These are phyloP conservation scores for Piloderma croceum DNA, from an alignment of 768 basidiomycete genomes.

Conservation along the genomic window DNA sequence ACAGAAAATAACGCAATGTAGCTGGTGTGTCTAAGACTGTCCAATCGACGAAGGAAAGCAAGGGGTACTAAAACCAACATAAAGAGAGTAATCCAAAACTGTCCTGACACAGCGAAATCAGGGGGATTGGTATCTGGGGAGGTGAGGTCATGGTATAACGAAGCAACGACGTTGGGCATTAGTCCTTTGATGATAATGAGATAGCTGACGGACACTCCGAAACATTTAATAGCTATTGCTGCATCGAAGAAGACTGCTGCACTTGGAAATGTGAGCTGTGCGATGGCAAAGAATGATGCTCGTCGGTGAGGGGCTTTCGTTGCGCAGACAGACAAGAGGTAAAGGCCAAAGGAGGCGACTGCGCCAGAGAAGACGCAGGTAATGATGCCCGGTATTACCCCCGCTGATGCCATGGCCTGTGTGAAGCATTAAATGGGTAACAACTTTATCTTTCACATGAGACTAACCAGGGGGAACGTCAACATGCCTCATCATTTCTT, in stretches of 20 bases:
- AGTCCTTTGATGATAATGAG: slow-evolving; percentile 90
- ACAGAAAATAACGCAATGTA: slow-evolving; percentile 90
- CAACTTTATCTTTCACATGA: slow-evolving; percentile 2
- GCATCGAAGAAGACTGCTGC: slow-evolving; percentile 88
- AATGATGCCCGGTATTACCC: slow-evolving; percentile 83
- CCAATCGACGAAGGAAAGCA: slow-evolving; percentile 74
- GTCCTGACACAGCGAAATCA: slow-evolving; percentile 67
- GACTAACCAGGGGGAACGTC: slow-evolving; percentile 73
- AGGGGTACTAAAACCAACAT: slow-evolving; percentile 77
- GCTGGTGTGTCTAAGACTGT: slow-evolving; percentile 86
- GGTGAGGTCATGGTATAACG: slow-evolving; percentile 74
- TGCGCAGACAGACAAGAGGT: slow-evolving; percentile 82
- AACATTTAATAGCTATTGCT: slow-evolving; percentile 94
- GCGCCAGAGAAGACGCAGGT: slow-evolving; percentile 80
- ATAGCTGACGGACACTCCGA: slow-evolving; percentile 92
- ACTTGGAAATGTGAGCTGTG: slow-evolving; percentile 83
- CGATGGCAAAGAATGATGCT: slow-evolving; percentile 78
- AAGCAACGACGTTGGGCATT: slow-evolving; percentile 84
- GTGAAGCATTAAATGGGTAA: slow-evolving; percentile 1
- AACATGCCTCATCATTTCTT: slow-evolving; percentile 67
- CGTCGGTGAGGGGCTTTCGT: slow-evolving; percentile 65
- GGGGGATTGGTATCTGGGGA: slow-evolving; percentile 62
- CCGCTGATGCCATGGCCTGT: slow-evolving; percentile 86
- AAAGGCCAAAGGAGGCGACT: slow-evolving; percentile 80
- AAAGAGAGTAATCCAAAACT: slow-evolving; percentile 76